Evolutionary conservation across 805 yeast genomes (phyloP), one percentile per base, ranked within the genome.

Genomic region (Starmerella geochares): DNA sequence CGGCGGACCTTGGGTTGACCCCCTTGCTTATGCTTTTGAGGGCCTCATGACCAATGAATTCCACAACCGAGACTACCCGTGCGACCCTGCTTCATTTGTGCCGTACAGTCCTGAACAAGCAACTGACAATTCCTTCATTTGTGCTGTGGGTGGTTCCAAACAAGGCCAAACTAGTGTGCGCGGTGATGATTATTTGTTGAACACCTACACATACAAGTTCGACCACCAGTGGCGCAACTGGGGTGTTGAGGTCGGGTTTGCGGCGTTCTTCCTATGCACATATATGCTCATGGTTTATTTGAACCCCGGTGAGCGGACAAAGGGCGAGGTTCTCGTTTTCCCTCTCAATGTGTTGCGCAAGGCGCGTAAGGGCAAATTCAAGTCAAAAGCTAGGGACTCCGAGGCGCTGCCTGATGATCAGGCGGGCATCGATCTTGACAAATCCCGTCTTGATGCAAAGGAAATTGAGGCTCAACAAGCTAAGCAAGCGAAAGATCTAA

Each of bases 181-280:
- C 28, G 95, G 94, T 57, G 77, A 79, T 55, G 65, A 63, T 31
- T 85, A 81, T 60, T 55, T 85, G 49, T 53, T 54, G 4, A 58
- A 58, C 3, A 62, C 78, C 8, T 85, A 65, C 64, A 61, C 65
- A 37, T 86, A 80, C 68, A 61, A 61, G 19, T 77, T 72, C 59
- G 54, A 65, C 19, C 85, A 86, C 64, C 72, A 75, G 45, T 86
- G 95, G 95, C 78, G 94, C 69, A 83, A 86, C 63, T 72, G 81
- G 50, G 95, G 87, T 60, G 76, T 81, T 52, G 52, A 76, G 52
- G 62, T 79, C 60, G 85, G 75, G 2, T 80, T 71, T 60, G 64
- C 71, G 50, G 54, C 70, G 3, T 73, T 69, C 54, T 71, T 66
- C 55, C 54, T 65, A 52, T 52, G 57, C 35, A 68, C 71, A 19